phyloP scores from a whole-genome alignment of 805 yeast species.

The Candida sanyiensis region DNA sequence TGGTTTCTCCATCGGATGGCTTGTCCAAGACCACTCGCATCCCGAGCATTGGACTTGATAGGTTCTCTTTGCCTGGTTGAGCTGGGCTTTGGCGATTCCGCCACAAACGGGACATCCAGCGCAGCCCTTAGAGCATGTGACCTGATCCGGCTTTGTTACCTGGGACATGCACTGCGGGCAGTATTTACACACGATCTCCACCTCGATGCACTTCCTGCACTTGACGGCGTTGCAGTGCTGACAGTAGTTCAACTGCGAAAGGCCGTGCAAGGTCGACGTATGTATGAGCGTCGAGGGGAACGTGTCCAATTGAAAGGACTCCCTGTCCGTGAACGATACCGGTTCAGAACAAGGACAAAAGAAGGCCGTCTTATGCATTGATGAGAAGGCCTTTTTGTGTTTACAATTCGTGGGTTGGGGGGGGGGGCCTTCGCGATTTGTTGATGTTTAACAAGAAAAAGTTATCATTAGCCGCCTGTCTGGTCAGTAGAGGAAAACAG shows the following conservation, averaged over 20 bases:
- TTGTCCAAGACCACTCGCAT: conserved; percentile 16
- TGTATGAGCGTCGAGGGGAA: conserved; percentile 22
- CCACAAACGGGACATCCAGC: conserved; percentile 25
- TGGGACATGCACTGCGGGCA: conserved; percentile 26
- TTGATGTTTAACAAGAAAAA: not conserved
- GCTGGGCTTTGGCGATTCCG: conserved; percentile 12
- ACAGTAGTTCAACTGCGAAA: conserved; percentile 21
- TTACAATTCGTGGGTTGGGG: too few relatives aligned
- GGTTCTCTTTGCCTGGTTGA: conserved; percentile 3
- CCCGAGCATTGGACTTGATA: conserved; percentile 15
- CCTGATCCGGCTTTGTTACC: conserved; percentile 21
- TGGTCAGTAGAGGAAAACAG: not conserved
- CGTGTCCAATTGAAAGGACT: conserved; percentile 12
- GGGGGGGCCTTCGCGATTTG: too few relatives aligned
- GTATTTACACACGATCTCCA: conserved; percentile 22
- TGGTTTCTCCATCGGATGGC: conserved; percentile 16
- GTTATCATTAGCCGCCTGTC: not conserved
- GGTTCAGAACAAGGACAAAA: conserved; percentile 27
- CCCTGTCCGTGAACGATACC: conserved; percentile 9
- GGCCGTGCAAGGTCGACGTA: conserved; percentile 16
- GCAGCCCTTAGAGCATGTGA: conserved; percentile 24
- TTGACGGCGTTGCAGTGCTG: conserved; percentile 23
- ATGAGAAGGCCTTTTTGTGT: too few relatives aligned
- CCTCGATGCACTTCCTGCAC: conserved; percentile 25
- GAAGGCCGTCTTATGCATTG: conserved; percentile 3